These are phyloP conservation scores for Meripilus lineatus DNA, from an alignment of 1,284 basidiomycete genomes.

Conservation along the genomic window DNA sequence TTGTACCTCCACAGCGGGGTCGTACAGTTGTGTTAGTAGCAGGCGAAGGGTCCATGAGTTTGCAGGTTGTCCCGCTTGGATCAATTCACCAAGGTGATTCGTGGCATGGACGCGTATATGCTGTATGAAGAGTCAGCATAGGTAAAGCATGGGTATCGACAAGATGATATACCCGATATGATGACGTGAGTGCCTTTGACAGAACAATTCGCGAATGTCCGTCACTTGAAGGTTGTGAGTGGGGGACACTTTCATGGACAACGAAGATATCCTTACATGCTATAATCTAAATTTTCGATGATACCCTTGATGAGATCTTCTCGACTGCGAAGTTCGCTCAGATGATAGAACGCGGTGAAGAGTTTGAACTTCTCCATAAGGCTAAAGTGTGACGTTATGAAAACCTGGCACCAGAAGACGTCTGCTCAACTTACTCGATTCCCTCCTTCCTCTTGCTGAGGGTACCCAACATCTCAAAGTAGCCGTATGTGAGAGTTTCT, in stretches of 20 bases:
- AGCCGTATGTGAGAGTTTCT: slow-evolving; percentile 85
- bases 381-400: slow-evolving; percentile 34
- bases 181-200: slow-evolving; percentile 91
- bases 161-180: slow-evolving; percentile 61
- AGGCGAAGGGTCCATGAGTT: slow-evolving; percentile 86
- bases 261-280: slow-evolving; percentile 51
- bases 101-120: slow-evolving; percentile 89
- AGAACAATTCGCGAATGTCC: slow-evolving; percentile 89
- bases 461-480: slow-evolving; percentile 94
- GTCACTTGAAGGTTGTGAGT: slow-evolving; percentile 53
- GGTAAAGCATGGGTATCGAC: slow-evolving; percentile 4
- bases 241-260: slow-evolving; percentile 1
- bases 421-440: slow-evolving; percentile 63
- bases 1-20: slow-evolving; percentile 85
- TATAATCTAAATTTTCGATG: slow-evolving; percentile 90
- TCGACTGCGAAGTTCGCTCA: slow-evolving; percentile 85
- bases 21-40: slow-evolving; percentile 93
- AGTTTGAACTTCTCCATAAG: slow-evolving; percentile 89
- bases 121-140: slow-evolving; percentile 31
- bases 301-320: slow-evolving; percentile 91
- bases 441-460: slow-evolving; percentile 87
- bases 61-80: slow-evolving; percentile 56
- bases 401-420: background rate
- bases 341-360: slow-evolving; percentile 92
- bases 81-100: slow-evolving; percentile 78